Evolutionary conservation across 2,329 filamentous ascomycete species (phyloP).

Genomic region (Xylaria digitata): DNA sequence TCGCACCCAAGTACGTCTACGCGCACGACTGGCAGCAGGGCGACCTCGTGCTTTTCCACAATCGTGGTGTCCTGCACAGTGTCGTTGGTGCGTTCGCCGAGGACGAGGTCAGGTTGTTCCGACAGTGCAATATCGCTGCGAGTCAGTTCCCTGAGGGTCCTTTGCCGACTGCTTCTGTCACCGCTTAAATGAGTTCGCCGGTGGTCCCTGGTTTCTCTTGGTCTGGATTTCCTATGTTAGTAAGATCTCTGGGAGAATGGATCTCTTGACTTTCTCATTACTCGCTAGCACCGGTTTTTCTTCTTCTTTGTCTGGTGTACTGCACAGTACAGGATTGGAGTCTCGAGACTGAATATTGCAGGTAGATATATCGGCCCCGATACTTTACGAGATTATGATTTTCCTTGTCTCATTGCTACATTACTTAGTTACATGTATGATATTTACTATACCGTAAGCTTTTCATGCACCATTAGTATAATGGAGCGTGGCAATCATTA

Average conservation of each 20-base stretch:
- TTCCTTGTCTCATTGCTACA: not conserved
- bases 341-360: not conserved
- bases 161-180: conserved; percentile 11
- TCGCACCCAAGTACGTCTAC: conserved; percentile 75
- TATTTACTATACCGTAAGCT: not conserved
- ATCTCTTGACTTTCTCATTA: not conserved
- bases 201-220: too few relatives aligned
- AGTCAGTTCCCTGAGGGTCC: conserved; percentile 67
- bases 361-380: not conserved
- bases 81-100: conserved; percentile 80
- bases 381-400: conserved; percentile 6
- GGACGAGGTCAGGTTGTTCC: conserved; percentile 78
- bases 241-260: not conserved
- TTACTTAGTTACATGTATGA: not conserved
- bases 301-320: not conserved
- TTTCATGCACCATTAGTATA: not conserved
- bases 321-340: not conserved
- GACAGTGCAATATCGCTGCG: conserved; percentile 83
- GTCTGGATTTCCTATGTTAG: not conserved
- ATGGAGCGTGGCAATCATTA: not conserved
- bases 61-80: conserved; percentile 78
- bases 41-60: conserved; percentile 82
- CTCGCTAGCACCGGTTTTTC: not conserved
- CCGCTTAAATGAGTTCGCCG: conserved; percentile 7
- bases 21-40: conserved; percentile 82